phyloP scores from a whole-genome alignment of 1,284 basidiomycete genomes.

The Heliocybe sulcata region DNA sequence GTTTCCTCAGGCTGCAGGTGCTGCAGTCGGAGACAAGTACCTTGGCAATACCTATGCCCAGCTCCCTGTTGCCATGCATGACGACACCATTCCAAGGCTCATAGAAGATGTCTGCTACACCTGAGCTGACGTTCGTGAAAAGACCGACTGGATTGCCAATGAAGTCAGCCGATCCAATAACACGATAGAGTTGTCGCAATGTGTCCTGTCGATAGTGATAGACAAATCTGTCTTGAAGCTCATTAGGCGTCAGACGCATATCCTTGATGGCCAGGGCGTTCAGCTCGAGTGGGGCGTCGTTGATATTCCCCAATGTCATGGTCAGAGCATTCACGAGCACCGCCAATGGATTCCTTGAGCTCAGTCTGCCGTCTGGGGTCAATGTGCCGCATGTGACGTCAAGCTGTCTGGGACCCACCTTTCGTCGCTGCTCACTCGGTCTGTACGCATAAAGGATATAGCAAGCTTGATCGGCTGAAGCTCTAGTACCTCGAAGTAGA shows the following conservation, averaged over 20 bases:
- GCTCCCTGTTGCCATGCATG: slow-evolving; percentile 93
- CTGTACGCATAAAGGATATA: slow-evolving; percentile 96
- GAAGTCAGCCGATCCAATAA: slow-evolving; percentile 96
- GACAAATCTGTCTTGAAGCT: slow-evolving; percentile 79
- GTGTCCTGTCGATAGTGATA: slow-evolving; percentile 96
- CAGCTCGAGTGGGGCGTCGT: slow-evolving; percentile 93
- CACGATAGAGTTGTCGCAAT: slow-evolving; percentile 90
- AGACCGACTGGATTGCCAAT: slow-evolving; percentile 90
- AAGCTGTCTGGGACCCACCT: slow-evolving; percentile 49
- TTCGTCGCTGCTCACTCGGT: slow-evolving; percentile 88
- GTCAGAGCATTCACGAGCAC: slow-evolving; percentile 93
- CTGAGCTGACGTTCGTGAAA: slow-evolving; percentile 98
- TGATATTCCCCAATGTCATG: slow-evolving; percentile 97
- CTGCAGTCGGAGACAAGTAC: slow-evolving; percentile 29
- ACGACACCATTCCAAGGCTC: slow-evolving; percentile 98
- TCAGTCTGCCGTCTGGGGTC: slow-evolving; percentile 41
- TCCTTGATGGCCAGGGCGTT: slow-evolving; percentile 96
- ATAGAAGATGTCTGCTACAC: slow-evolving; percentile 99
- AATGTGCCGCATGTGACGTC: slow-evolving; percentile 4
- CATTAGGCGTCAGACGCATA: slow-evolving; percentile 81
- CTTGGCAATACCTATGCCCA: slow-evolving; percentile 97
- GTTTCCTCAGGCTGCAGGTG: neutral
- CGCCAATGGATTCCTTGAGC: slow-evolving; percentile 87
- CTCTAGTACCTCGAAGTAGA: slow-evolving; percentile 98
- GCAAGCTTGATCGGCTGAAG: slow-evolving; percentile 92